Conservation (phyloP, 2,329 filamentous ascomycete genomes). For the Blastomyces parvus region DNA sequence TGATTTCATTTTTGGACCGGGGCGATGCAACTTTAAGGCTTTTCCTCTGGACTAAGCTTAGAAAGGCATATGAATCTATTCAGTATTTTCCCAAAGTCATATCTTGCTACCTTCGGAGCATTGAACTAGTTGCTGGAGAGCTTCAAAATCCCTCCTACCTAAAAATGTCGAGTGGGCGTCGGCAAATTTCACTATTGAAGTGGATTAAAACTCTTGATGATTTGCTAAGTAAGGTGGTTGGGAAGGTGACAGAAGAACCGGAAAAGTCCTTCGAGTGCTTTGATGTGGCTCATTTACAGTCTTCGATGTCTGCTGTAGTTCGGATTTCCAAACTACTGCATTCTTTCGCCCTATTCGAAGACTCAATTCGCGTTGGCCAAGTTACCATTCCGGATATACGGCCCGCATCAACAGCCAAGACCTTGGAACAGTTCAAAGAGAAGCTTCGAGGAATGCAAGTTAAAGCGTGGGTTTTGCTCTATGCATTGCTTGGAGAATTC, state of each 20-base stretch:
- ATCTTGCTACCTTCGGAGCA: slow-evolving; percentile 74
- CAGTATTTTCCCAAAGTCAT: slow-evolving; percentile 80
- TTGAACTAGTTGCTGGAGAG: slow-evolving; percentile 70
- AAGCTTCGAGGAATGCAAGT: slow-evolving; percentile 81
- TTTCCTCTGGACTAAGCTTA: slow-evolving; percentile 83
- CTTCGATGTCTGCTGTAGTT: slow-evolving; percentile 62
- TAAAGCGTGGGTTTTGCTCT: slow-evolving; percentile 79
- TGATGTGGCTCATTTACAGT: slow-evolving; percentile 65
- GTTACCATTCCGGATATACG: slow-evolving; percentile 51
- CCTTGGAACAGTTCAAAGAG: slow-evolving; percentile 45
- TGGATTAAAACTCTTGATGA: slow-evolving; percentile 73
- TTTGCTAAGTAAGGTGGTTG: slow-evolving; percentile 61
- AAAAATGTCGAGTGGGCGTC: slow-evolving; percentile 49
- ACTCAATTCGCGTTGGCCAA: slow-evolving; percentile 72
- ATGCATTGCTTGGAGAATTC: slow-evolving; percentile 66
- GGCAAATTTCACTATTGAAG: slow-evolving; percentile 62
- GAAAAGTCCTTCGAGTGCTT: slow-evolving; percentile 67
- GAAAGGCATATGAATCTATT: slow-evolving; percentile 78
- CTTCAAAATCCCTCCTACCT: slow-evolving; percentile 51
- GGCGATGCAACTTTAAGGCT: slow-evolving; percentile 75
- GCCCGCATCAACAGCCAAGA: slow-evolving; percentile 35
- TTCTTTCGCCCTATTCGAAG: slow-evolving; percentile 70
- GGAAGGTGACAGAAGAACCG: slow-evolving; percentile 56
- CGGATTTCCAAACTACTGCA: slow-evolving; percentile 68
- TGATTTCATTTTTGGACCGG: slow-evolving; percentile 73